Evolutionary conservation across 78 protist species (phyloP), one percentile per base, ranked within the genome.

Genomic region (Cavenderia fasciculata): DNA sequence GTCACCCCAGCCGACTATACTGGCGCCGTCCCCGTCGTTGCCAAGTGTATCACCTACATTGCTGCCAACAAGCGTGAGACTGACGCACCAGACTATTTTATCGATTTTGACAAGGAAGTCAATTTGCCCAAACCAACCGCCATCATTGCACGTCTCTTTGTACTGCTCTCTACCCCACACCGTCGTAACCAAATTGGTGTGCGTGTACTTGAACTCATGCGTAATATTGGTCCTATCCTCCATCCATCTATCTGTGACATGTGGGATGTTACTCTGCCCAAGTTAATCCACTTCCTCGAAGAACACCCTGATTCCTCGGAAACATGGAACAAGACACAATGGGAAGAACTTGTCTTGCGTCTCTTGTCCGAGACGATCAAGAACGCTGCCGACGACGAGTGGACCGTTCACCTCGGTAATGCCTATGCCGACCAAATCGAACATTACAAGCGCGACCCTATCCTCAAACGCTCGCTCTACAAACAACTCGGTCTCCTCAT

Each of bases 241-340:
- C 96, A 94, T 82, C 92, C 93, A 33, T 70, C 92, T 7, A 52
- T 94, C 21, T 61, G 85, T 36, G 92, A 94, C 51, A 71, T 94
- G 88, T 94, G 96, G 96, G 94, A 84, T 31, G 87, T 63, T 19
- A 65, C 82, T 19, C 33, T 94, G 1, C 96, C 96, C 23, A 88
- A 89, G 31, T 19, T 94, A 12, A 47, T 59, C 23, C 12, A 8
- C 2, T 85, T 44, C 19, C 93, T 94, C 36, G 66, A 70, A 16
- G 92, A 71, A 5, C 63, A 73, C 56, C 47, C 85, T 2, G 74
- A 49, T 27, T 16, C 61, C 16, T 10, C 1, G 21, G 84, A 40
- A 8, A 38, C 23, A 33, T 74, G 46, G 71, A 56, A 66, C 36
- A 43, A 40, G 7, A 57, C 47, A 29, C 65, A 49, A 52, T 92